Evolutionary conservation across 202 grass and related monocot genomes (phyloP), one percentile per base, ranked within the genome.

Genomic region (Eragrostis tef): DNA sequence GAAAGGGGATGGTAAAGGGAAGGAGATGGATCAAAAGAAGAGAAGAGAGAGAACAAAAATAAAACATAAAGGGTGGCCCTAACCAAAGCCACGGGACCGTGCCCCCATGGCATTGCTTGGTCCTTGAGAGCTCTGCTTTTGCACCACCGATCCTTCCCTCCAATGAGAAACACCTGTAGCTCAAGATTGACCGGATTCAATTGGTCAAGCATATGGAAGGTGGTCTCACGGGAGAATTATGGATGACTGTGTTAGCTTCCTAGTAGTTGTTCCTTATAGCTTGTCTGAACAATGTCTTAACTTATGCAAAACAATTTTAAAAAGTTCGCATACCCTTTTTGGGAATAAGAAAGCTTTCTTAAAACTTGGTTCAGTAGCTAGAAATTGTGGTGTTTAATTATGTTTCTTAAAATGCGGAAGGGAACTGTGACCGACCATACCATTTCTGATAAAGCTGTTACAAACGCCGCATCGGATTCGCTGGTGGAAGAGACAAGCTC

Each of bases 21-120:
- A 64, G 58, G 60, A 41, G 67, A 24, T 24, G 31, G 67, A 80
- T 86, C 49, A 78, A 87, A 87, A 85, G 89, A 84, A 77, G 61
- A 80, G 81, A 87, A 51, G 72, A 59, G 45, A 72, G 67, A 61
- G 9, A 61, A 12, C 46, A 25, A 59, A 66, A 60, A 69, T 26
- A 60, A 56, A 21, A 24, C 31, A 61, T 46, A 39, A 76, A 62
- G 46, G 49, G 21, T 79, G 42, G 60, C 57, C 65, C 47, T 70
- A 70, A 53, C 46, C 87, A 78, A 89, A 78, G 77, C 42, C 59
- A 50, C 49, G 77, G 65, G 72, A 70, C 57, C 67, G 25, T 85
- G 71, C 60, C 44, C 70, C 66, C 75, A 36, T 61, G 61, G 62
- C 31, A 15, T 20, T 4, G 11, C 10, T 13, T 11, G 56, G 11